Base-by-base conservation (phyloP, 2,329 filamentous ascomycete genomes). In the Ophiostoma sp. region DNA sequence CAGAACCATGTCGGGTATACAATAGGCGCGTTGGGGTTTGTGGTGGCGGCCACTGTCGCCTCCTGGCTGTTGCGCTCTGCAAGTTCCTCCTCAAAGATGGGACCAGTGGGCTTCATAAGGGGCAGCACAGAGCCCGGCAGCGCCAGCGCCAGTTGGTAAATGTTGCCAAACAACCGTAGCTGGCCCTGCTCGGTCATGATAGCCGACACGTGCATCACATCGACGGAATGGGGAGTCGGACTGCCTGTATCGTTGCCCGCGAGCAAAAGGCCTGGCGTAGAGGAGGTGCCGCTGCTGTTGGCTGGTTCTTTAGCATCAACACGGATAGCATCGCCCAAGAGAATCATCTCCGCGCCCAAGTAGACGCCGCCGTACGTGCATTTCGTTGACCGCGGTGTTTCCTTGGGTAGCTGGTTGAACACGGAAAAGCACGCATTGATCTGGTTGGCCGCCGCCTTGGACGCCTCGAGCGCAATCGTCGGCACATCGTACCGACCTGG, bases 201-300 rank as follows among this genome's bases (percentile, higher is more conserved):
- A 52, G 75, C 70, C 27, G 70, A 71, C 17, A 79, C 75, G 65
- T 74, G 75, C 76, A 79, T 77, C 41, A 79, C 73, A 36, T 74
- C 73, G 10, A 74, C 72, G 27, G 71, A 31, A 48, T 17, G 44
- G 3, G 13, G 17, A 1, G 8, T 2, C 10, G 62, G 62, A 7
- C 20, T 5, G 20, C 35, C 62, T 0, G 20, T 8, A 15, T 65
- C 60, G 15, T 8, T 33, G 35, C 60, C 31, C 8, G 57, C 89
- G 1, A n/a, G 4, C n/a, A 35, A 7, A 5, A 52, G 41, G 36
- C 39, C 23, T 44, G 48, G 36, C 87, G 71, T 93, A 93, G 70
- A 93, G 86, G 70, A 93, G 86, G 75, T 94, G 89, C 23, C 81
- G 78, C 35, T 89, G 88, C 23, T 23, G 36, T 39, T 31, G 35